Percentiles rank a stretch among this genome's conserved stretches.
Evolutionary conservation across 2,329 filamentous ascomycete species (phyloP).

Genomic region (Clarireedia monteithiana): DNA sequence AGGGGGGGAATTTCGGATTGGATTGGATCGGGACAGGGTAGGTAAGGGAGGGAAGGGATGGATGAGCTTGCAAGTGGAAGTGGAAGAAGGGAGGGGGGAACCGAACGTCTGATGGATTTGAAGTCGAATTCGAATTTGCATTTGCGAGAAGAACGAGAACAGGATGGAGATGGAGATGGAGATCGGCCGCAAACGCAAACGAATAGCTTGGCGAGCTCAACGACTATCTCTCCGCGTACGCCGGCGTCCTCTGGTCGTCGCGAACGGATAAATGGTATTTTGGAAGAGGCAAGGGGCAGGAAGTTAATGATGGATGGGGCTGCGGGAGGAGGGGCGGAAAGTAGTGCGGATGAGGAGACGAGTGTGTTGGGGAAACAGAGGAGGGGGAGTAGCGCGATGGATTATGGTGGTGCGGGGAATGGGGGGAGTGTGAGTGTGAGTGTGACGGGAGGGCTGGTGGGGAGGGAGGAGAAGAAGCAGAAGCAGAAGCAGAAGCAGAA

Average conservation of each 20-base stretch:
- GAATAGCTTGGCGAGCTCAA: no score
- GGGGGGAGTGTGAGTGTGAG: background rate
- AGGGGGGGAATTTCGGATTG: background rate
- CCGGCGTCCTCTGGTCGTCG: background rate
- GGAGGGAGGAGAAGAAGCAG: background rate
- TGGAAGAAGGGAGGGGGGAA: background rate
- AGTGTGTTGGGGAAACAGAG: slow-evolving; percentile 29
- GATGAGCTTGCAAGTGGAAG: background rate
- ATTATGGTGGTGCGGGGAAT: slow-evolving; percentile 9
- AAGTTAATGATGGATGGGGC: slow-evolving; percentile 7
- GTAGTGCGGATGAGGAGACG: slow-evolving; percentile 32
- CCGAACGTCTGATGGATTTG: background rate
- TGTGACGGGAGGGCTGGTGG: background rate
- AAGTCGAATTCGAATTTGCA: background rate
- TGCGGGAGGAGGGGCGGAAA: slow-evolving; percentile 10
- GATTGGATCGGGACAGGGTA: background rate
- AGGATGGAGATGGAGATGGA: background rate
- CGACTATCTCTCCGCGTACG: no score
- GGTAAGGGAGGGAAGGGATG: background rate
- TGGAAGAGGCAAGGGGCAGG: slow-evolving; percentile 19
- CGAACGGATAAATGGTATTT: slow-evolving; percentile 19
- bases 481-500: no score
- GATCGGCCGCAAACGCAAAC: no score
- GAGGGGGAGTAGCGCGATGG: background rate
- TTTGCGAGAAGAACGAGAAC: background rate